Conservation (phyloP, 2,329 filamentous ascomycete species). For the Thermothelomyces thermophilus region DNA sequence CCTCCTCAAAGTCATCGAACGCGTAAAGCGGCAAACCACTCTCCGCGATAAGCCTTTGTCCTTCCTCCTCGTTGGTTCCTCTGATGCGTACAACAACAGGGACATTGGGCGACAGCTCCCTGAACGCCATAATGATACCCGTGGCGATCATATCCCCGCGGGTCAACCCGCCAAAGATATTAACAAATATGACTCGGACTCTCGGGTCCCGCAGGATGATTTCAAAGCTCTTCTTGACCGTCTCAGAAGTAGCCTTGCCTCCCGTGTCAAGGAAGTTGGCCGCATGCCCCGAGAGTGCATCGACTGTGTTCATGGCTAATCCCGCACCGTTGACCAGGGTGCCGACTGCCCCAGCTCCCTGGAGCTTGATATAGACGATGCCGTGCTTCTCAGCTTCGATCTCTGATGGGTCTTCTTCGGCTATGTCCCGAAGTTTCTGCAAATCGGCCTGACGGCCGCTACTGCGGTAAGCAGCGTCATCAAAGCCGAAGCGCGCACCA, state of each 20-base stretch:
- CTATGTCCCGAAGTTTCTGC: slow-evolving; percentile 33
- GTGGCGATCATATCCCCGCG: slow-evolving; percentile 76
- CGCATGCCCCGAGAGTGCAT: slow-evolving; percentile 64
- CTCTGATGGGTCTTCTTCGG: slow-evolving; percentile 31
- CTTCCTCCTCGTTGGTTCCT: slow-evolving; percentile 66
- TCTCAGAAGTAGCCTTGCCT: slow-evolving; percentile 77
- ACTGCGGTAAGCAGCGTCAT: slow-evolving; percentile 37
- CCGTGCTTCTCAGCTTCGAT: slow-evolving; percentile 49
- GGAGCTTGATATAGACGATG: slow-evolving; percentile 68
- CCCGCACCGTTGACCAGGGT: slow-evolving; percentile 86
- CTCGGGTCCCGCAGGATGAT: slow-evolving; percentile 64
- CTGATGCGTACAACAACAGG: slow-evolving; percentile 72
- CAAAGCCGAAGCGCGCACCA: slow-evolving; percentile 40
- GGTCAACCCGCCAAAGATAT: slow-evolving; percentile 54
- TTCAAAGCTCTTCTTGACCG: slow-evolving; percentile 70
- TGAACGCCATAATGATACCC: slow-evolving; percentile 66
- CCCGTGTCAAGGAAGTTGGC: slow-evolving; percentile 88
- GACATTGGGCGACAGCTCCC: slow-evolving; percentile 57
- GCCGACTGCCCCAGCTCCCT: slow-evolving; percentile 57
- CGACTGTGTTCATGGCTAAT: slow-evolving; percentile 85
- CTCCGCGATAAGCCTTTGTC: slow-evolving; percentile 61
- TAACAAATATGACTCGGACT: slow-evolving; percentile 60
- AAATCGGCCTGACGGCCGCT: slow-evolving; percentile 35
- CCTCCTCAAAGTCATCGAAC: slow-evolving; percentile 70
- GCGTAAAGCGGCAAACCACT: slow-evolving; percentile 63